Base-by-base conservation (phyloP, 73 alveolate genomes). In the Diophrys appendiculata region DNA sequence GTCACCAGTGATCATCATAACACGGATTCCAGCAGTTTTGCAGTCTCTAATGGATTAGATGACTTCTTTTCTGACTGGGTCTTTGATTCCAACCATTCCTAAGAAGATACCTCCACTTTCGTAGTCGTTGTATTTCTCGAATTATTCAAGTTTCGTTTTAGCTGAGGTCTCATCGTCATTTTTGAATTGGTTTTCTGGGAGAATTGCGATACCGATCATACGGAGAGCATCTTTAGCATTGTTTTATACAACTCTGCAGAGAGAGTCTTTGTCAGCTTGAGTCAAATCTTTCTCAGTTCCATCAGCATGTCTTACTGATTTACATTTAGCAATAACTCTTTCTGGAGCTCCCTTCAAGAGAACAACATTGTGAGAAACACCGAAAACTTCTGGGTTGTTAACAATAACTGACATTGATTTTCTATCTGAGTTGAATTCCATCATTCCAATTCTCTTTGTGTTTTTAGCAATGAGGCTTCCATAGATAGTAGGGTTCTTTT, bases 1-100 rank as follows among this genome's bases (percentile, higher is more conserved):
- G 89, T 96, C 99, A 3, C 99, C 99, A 65, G 99, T 96, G 77
- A 96, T 95, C 99, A 97, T 96, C 53, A 94, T 90, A 22, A 91
- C 99, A 56, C 95, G 94, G 72, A 97, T 96, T 78, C 99, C 99
- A 43, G 99, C 99, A 76, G 92, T 85, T 70, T 88, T 93, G 89
- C 99, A 97, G 33, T 87, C 92, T 65, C 81, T 86, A 52, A 97
- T 97, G 29, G 99, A 92, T 30, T 83, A 91, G 74, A 75, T 81
- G 33, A 97, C 99, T 86, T 96, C 99, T 52, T 97, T 97, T 73
- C 99, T 88, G 35, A 97, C 96, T 22, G 99, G 99, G 78, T 95
- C 99, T 70, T 88, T 91, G 73, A 97, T 93, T 43, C 96, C 97
- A 34, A 89, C 97, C 76, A 93, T 81, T 71, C 98, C 99, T 34